Conservation (phyloP, 1,284 basidiomycete species). For the Fistulinella cinereoalba region DNA sequence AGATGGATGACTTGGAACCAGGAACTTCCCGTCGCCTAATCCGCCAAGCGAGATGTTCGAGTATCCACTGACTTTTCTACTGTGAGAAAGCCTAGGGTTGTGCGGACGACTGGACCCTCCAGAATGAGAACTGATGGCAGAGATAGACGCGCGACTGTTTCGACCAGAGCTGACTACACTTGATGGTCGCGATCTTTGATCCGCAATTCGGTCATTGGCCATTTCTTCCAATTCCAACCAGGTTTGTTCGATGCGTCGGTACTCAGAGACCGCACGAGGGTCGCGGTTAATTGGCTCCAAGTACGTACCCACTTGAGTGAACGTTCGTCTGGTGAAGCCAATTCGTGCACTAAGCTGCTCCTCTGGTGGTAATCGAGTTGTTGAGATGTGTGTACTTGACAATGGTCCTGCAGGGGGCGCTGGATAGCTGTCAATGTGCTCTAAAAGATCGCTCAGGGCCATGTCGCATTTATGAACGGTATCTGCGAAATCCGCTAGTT, state of each 20-base stretch:
- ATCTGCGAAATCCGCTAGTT: constrained; percentile 50
- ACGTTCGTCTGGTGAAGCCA: constrained; percentile 52
- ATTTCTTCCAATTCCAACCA: constrained; percentile 79
- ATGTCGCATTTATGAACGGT: constrained; percentile 58
- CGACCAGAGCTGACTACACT: constrained; percentile 61
- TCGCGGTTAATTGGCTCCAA: constrained; percentile 51
- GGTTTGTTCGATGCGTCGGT: constrained; percentile 64
- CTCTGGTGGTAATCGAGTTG: constrained; percentile 47
- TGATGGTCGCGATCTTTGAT: constrained; percentile 58
- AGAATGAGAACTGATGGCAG: constrained; percentile 26
- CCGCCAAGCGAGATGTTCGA: constrained; percentile 47
- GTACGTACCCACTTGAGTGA: constrained; percentile 46
- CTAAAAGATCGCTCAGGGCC: constrained; percentile 76
- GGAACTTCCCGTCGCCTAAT: constrained; percentile 42
- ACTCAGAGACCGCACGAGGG: constrained; percentile 54
- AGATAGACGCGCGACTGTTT: constrained; percentile 48
- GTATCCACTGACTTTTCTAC: constrained; percentile 41
- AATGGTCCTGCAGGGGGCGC: constrained; percentile 51
- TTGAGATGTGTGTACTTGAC: constrained; percentile 47
- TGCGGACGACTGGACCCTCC: constrained; percentile 26
- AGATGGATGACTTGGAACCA: constrained; percentile 45
- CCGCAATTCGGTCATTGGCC: constrained; percentile 62
- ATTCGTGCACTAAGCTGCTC: constrained; percentile 63
- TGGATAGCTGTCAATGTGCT: constrained; percentile 78
- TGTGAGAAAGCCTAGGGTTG: constrained; percentile 30